Conservation (phyloP, 495 filamentous ascomycete species). For the Talaromyces liani region DNA sequence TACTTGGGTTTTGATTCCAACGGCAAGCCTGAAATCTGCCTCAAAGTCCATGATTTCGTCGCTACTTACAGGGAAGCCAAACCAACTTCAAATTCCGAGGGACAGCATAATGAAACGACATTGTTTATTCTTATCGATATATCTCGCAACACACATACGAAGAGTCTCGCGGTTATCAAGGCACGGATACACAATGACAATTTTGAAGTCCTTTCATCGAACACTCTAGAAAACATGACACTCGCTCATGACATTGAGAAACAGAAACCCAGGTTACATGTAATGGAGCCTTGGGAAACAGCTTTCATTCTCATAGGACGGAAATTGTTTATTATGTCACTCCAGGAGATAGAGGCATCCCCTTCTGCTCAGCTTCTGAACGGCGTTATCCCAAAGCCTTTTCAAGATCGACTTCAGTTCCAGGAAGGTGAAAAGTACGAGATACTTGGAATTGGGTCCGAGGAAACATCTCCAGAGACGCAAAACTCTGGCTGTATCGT, state of each 20-base stretch:
- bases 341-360: constrained; percentile 49
- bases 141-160: constrained; percentile 14
- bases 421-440: constrained; percentile 51
- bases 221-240: constrained; percentile 19
- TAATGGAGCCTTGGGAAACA: constrained; percentile 67
- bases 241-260: constrained; percentile 22
- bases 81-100: constrained; percentile 12
- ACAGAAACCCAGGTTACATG: constrained; percentile 59
- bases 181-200: constrained; percentile 20
- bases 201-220: constrained; percentile 22
- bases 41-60: constrained; percentile 33
- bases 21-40: not conserved
- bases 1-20: constrained; percentile 24
- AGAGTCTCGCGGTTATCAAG: constrained; percentile 23
- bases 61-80: constrained; percentile 13
- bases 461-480: constrained; percentile 25
- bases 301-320: constrained; percentile 78
- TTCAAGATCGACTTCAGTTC: constrained; percentile 81
- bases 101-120: constrained; percentile 22
- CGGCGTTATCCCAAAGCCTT: constrained; percentile 45
- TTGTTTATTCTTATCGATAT: constrained; percentile 25
- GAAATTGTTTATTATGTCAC: constrained; percentile 68
- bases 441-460: constrained; percentile 37
- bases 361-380: constrained; percentile 57
- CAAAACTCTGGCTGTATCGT: constrained; percentile 60